These are phyloP conservation scores for Carex sylvatica DNA, from an alignment of 202 grass and related monocot species.

Conservation along the genomic window DNA sequence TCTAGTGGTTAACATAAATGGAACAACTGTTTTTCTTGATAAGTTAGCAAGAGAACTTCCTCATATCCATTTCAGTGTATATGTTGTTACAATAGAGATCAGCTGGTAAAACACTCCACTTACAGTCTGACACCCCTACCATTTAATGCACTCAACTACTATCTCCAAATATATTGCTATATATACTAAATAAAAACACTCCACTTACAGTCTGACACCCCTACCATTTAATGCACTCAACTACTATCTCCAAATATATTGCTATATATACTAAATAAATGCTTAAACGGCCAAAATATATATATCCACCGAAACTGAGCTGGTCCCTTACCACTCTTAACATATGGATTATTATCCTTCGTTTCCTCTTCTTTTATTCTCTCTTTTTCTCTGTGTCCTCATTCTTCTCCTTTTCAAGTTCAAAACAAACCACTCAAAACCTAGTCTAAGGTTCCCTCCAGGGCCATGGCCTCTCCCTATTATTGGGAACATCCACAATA, in stretches of 20 bases:
- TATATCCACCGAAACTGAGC: neutral
- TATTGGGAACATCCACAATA: constrained; percentile 47
- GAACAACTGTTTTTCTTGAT: no score
- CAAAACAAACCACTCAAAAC: constrained; percentile 7
- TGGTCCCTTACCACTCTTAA: neutral
- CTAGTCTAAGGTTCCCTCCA: constrained; percentile 21
- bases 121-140: neutral
- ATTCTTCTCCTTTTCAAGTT: neutral
- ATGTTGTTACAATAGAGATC: no score
- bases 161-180: neutral
- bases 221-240: neutral
- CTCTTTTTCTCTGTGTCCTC: neutral
- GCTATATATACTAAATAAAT: neutral
- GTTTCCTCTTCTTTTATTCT: constrained; percentile 4
- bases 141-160: neutral
- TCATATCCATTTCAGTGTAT: no score
- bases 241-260: neutral
- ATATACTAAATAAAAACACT: no score
- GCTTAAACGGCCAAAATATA: neutral
- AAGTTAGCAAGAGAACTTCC: no score
- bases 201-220: neutral
- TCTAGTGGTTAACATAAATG: no score
- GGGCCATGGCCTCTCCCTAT: constrained; percentile 51
- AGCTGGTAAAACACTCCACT: no score
- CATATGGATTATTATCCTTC: neutral